Evolutionary conservation across 2,329 filamentous ascomycete species (phyloP), one percentile per base, ranked within the genome.

Genomic region (Trichoderma harzianum): DNA sequence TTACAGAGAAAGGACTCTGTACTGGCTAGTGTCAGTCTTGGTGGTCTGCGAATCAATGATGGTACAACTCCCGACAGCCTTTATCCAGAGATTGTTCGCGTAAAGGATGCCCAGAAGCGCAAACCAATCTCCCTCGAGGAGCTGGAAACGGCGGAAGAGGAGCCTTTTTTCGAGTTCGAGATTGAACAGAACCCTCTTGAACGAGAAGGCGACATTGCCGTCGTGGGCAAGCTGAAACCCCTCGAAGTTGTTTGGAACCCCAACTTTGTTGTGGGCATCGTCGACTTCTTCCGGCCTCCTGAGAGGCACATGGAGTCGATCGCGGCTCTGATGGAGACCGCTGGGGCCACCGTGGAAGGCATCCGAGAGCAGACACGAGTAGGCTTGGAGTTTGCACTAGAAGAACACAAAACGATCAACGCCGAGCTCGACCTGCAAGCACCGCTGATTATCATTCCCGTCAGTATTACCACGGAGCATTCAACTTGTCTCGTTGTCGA

Each of bases 301-400:
- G 95, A 98, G 80, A 89, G 95, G 65, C 97, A 99, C 79, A 98
- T 99, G 95, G 96, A 99, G 79, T 99, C 96, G 11, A 98, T 99
- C 76, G 92, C 91, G 14, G 97, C 96, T 2, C 86, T 99, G 70
- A 93, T 99, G 90, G 97, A 99, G 81, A 94, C 92, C 61, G 96
- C 96, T 6, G 95, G 96, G 28, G 95, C 95, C 2, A 99, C 96
- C 0, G 95, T 99, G 0, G 95, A 99, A 81, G 95, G 95, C 8
- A 86, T 99, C 72, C 89, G 97, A 39, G 95, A 98, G 80, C 97
- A 99, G 83, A 99, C 97, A 5, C 89, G 97, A 79, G 95, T 96
- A 64, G 95, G 96, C 30, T 88, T 99, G 39, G 95, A 99, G 81
- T 99, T 98, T 82, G 97, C 96, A 0, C 85, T 99, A 3, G 93